These are phyloP conservation scores for Schoenoplectus tabernaemontani DNA, from an alignment of 202 grass and related monocot species.

Conservation along the genomic window DNA sequence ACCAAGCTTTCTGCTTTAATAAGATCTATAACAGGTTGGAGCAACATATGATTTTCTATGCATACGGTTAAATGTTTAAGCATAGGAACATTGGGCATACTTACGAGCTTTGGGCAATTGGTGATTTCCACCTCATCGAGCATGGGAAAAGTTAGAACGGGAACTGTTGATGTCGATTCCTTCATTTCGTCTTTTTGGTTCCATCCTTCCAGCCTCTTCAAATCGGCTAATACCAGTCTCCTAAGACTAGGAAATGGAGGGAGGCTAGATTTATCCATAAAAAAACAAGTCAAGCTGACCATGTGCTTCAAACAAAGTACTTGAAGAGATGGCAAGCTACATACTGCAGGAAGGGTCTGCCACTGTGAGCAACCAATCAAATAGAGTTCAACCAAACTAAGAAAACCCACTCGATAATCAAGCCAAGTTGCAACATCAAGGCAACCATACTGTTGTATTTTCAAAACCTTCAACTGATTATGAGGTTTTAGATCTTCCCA, in stretches of 20 bases:
- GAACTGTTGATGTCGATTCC: neutral
- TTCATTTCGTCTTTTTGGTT: neutral
- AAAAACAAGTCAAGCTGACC: slow-evolving; percentile 9
- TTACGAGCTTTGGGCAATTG: neutral
- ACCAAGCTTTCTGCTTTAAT: neutral
- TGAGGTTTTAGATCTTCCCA: slow-evolving; percentile 3
- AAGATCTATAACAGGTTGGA: neutral
- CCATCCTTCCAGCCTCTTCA: slow-evolving; percentile 4
- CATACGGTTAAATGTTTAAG: slow-evolving; percentile 1
- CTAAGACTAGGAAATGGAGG: neutral
- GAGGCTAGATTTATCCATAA: neutral
- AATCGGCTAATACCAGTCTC: neutral
- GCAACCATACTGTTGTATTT: neutral
- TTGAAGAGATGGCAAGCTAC: slow-evolving; percentile 1
- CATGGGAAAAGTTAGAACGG: neutral
- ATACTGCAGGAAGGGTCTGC: slow-evolving; percentile 10
- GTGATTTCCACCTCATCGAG: slow-evolving; percentile 6
- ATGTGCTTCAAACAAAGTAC: slow-evolving; percentile 11
- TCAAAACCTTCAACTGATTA: neutral
- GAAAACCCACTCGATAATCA: neutral
- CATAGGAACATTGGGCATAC: neutral
- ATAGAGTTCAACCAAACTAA: slow-evolving; percentile 16
- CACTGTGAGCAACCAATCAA: slow-evolving; percentile 10
- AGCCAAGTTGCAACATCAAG: neutral
- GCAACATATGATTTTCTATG: neutral